A percentile compares a stretch with the other conserved stretches of the same genome.
phyloP scores from a whole-genome alignment of 2,329 filamentous ascomycete species.

The Colletotrichum tamarilloi region DNA sequence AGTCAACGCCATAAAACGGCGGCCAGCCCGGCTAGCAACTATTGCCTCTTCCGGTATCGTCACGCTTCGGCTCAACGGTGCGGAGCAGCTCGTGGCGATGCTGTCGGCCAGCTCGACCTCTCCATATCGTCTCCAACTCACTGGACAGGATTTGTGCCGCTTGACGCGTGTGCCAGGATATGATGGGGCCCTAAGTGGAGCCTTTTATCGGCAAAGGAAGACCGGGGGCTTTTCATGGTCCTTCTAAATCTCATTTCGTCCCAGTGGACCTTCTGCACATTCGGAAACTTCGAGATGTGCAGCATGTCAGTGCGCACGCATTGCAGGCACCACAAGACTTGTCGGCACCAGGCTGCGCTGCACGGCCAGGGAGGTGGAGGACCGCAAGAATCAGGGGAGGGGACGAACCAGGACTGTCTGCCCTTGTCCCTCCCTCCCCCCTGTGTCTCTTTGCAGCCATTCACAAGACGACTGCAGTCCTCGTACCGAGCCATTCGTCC shows the following conservation, averaged over 20 bases:
- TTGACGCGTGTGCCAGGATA: conserved; percentile 8
- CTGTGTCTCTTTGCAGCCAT: conserved; percentile 1
- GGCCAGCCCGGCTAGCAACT: conserved; percentile 14
- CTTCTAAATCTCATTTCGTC: conserved; percentile 3
- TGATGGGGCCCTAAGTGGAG: not conserved
- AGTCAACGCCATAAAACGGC: conserved; percentile 17
- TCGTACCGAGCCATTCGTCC: not conserved
- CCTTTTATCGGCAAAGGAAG: conserved; percentile 15
- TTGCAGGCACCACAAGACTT: conserved; percentile 21
- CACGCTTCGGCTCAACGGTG: not conserved
- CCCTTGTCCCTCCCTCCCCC: conserved; percentile 14
- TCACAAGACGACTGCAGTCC: not conserved
- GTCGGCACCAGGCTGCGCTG: not conserved
- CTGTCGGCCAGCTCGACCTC: not conserved
- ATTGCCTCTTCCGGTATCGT: conserved; percentile 5
- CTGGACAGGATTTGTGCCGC: conserved; percentile 16
- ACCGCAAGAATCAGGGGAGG: not conserved
- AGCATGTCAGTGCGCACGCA: conserved; percentile 30
- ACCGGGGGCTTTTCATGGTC: not conserved
- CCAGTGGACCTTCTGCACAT: conserved; percentile 9
- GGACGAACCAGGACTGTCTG: not conserved
- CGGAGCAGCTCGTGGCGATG: not conserved
- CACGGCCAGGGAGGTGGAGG: not conserved
- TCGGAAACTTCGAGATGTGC: conserved; percentile 23
- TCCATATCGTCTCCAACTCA: not conserved